Evolutionary conservation across 192 early-diverging fungal species (phyloP).

Genomic region (Entomortierella chlamydospora): DNA sequence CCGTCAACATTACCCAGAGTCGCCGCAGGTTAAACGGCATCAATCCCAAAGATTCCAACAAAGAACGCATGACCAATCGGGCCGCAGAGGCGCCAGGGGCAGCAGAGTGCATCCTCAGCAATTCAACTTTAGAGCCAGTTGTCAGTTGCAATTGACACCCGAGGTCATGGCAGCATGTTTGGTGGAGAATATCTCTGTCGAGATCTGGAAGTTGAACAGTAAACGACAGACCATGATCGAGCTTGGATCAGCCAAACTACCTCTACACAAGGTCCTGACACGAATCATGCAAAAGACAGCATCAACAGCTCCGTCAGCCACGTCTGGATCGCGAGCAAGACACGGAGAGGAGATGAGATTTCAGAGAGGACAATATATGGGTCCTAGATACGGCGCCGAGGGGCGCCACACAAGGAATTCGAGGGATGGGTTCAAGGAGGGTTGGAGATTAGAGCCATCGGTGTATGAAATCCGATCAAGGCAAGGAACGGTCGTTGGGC

Average conservation of each 20-base stretch:
- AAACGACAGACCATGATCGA: slow-evolving; percentile 52
- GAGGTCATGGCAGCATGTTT: slow-evolving; percentile 51
- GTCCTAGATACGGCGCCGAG: not conserved
- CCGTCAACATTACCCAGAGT: not conserved
- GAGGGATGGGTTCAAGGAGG: slow-evolving; percentile 14
- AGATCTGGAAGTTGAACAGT: slow-evolving; percentile 51
- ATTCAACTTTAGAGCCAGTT: slow-evolving; percentile 37
- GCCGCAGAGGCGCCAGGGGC: not conserved
- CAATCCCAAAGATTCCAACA: not conserved
- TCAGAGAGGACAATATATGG: not conserved
- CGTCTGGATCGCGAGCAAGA: not conserved
- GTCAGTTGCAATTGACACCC: slow-evolving; percentile 33
- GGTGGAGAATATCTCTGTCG: slow-evolving; percentile 49
- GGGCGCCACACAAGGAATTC: not conserved
- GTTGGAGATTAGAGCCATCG: slow-evolving; percentile 41
- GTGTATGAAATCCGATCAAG: slow-evolving; percentile 43
- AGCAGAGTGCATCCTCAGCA: slow-evolving; percentile 30
- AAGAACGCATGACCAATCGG: not conserved
- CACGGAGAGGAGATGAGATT: too few species aligned
- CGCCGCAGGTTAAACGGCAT: not conserved
- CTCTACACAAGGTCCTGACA: slow-evolving; percentile 38
- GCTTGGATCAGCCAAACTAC: slow-evolving; percentile 41
- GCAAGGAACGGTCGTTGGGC: slow-evolving; percentile 37
- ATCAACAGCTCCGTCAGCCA: not conserved
- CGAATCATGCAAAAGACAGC: slow-evolving; percentile 43